Evolutionary conservation across 805 yeast species (phyloP).

Genomic region (Cyberlindnera sargentensis): DNA sequence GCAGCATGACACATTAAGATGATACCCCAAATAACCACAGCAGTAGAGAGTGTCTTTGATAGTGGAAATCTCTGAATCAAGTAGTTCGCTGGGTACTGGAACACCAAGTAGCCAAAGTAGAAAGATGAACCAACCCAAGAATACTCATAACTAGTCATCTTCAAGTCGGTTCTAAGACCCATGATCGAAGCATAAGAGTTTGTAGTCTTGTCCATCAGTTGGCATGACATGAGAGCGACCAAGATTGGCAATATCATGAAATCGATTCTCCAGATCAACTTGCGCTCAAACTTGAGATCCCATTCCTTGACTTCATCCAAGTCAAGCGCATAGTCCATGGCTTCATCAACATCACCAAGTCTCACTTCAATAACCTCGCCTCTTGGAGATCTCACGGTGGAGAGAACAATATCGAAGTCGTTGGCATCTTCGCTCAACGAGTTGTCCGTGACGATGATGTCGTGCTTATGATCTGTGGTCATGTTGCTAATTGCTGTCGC

Average conservation of each 20-base stretch:
- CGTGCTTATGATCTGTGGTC: slow-evolving; percentile 1
- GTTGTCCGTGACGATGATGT: slow-evolving; percentile 1
- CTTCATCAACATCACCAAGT: slow-evolving; percentile 32
- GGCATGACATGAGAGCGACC: slow-evolving; percentile 28
- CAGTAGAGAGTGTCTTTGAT: slow-evolving; percentile 39
- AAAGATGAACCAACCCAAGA: slow-evolving; percentile 54
- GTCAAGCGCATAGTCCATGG: slow-evolving; percentile 28
- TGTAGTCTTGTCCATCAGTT: slow-evolving; percentile 35
- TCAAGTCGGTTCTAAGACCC: slow-evolving; percentile 40
- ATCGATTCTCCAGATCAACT: slow-evolving; percentile 33
- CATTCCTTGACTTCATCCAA: slow-evolving; percentile 3
- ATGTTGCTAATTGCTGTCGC: background rate
- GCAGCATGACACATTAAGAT: slow-evolving; percentile 45
- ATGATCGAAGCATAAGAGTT: slow-evolving; percentile 40
- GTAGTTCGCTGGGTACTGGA: slow-evolving; percentile 42
- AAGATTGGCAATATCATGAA: slow-evolving; percentile 31
- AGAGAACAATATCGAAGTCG: slow-evolving; percentile 6
- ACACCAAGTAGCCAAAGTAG: slow-evolving; percentile 56
- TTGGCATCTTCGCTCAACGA: slow-evolving; percentile 2
- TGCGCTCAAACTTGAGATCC: slow-evolving; percentile 17
- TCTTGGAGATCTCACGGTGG: slow-evolving; percentile 22
- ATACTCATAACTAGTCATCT: slow-evolving; percentile 38
- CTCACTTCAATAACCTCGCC: slow-evolving; percentile 23
- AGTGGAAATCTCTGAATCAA: slow-evolving; percentile 51
- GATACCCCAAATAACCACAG: slow-evolving; percentile 54